Evolutionary conservation across 331 rosid species (phyloP), one percentile per base, ranked within the genome.

Genomic region (Dryas integrifolia): DNA sequence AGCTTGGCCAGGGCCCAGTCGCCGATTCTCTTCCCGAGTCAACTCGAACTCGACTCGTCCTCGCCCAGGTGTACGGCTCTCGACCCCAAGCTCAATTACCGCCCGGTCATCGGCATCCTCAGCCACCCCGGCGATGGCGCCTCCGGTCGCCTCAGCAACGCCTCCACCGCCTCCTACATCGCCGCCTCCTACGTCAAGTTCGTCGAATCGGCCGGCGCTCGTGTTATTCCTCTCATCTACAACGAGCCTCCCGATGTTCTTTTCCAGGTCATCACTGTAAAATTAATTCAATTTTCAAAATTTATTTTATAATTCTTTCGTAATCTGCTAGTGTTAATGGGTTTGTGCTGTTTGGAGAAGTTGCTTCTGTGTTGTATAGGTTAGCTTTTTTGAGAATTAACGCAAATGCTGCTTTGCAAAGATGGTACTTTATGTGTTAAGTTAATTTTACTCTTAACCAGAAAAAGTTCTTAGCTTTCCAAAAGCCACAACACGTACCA

Each of bases 51-150:
- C 56, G 80, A 67, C 67, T 67, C 87, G 3, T 10, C 48, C 1
- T n/a, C 53, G 26, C 44, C 70, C 13, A 63, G 70, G 58, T 92
- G 97, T 43, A 40, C 87, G 15, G 46, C 70, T 13, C 86, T 80
- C 0, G 50, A 81, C 44, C 84, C 85, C 4, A 69, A 41, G 77
- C 79, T 89, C 69, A 86, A 89, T 61, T 79, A 89, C 84, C 76
- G 69, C 2, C 96, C 96, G 9, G 88, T 89, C 67, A 92, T 92
- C 85, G 97, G 97, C 3, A 92, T 92, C 41, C 76, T 92, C 0
- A 83, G 77, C 74, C 97, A 92, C n/a, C 97, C 97, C 14, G 96
- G 97, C 7, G 96, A 92, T 46, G 94, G 97, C 3, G 87, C 88
- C 47, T 82, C 96, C 15, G 94, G 90, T 1, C 81, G 92, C 9